Conservation (phyloP, 108 stramenopile genomes). For the Parietichytrium sp. region DNA sequence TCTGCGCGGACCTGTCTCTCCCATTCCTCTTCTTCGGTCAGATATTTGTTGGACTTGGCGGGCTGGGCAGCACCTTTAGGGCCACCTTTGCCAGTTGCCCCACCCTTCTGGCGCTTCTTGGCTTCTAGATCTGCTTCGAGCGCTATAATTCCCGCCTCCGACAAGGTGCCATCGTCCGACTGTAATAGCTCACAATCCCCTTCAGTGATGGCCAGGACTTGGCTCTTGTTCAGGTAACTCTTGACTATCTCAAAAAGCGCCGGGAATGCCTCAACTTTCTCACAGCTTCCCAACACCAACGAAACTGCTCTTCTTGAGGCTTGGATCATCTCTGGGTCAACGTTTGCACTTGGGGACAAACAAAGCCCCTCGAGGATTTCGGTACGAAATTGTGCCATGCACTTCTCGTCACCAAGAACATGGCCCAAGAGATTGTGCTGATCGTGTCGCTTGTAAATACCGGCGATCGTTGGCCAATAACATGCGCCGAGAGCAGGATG, state of each 20-base stretch:
- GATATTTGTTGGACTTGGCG: background rate
- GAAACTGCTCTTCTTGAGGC: background rate
- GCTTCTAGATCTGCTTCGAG: background rate
- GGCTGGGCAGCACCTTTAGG: background rate
- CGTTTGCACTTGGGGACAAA: background rate
- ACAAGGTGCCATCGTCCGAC: background rate
- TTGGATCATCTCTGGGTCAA: background rate
- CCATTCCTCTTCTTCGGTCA: slow-evolving; percentile 31
- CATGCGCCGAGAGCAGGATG: too few species aligned
- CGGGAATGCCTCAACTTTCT: slow-evolving; percentile 8
- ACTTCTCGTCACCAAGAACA: too few species aligned
- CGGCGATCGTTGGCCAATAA: too few species aligned
- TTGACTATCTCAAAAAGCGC: background rate
- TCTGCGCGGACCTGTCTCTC: slow-evolving; percentile 27
- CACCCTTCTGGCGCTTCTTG: background rate
- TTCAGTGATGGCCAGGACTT: background rate
- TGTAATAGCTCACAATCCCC: background rate
- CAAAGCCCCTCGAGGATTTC: background rate
- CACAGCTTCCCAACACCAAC: background rate
- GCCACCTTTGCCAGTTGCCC: background rate
- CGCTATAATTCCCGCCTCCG: background rate
- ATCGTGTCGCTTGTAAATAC: too few species aligned
- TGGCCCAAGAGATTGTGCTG: too few species aligned
- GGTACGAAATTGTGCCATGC: too few species aligned
- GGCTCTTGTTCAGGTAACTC: background rate